phyloP scores from a whole-genome alignment of 352 stramenopile species.

The Thraustochytrium sp. region DNA sequence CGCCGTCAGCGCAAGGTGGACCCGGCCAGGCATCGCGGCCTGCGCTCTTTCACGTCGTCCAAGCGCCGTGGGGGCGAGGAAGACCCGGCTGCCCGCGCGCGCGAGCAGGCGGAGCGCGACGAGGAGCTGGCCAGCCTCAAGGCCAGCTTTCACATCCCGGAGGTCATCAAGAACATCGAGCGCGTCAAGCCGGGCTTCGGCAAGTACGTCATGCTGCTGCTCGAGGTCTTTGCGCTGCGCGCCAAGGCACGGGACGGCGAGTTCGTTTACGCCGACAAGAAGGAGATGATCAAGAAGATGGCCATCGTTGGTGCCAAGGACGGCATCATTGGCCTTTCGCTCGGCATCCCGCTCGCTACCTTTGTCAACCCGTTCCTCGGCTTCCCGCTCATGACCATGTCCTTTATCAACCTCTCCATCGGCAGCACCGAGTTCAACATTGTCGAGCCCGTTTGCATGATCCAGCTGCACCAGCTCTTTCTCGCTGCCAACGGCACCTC shows the following conservation, averaged over 20 bases:
- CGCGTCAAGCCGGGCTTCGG: constrained; percentile 16
- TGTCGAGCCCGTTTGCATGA: constrained; percentile 38
- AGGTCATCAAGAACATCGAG: constrained; percentile 21
- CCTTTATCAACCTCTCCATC: constrained; percentile 22
- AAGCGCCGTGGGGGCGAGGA: background rate
- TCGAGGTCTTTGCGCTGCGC: constrained; percentile 13
- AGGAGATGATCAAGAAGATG: constrained; percentile 35
- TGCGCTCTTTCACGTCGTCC: background rate
- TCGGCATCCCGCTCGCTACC: constrained; percentile 14
- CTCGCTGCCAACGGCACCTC: constrained; percentile 23
- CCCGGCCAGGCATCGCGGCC: background rate
- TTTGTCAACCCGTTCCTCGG: constrained; percentile 37
- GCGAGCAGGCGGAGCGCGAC: background rate
- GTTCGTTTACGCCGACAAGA: constrained; percentile 21
- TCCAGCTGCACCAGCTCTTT: constrained; percentile 30
- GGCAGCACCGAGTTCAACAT: constrained; percentile 44
- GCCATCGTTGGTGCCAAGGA: constrained; percentile 35
- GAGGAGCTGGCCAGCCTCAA: background rate
- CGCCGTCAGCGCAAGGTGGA: background rate
- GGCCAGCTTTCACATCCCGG: constrained; percentile 6
- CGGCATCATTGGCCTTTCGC: constrained; percentile 17
- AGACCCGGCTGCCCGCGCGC: background rate
- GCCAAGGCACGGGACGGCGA: constrained; percentile 9
- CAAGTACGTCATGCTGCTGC: background rate
- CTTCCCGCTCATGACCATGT: constrained; percentile 35